Evolutionary conservation across 2,329 filamentous ascomycete species (phyloP).

Genomic region (Verruconis gallopava): DNA sequence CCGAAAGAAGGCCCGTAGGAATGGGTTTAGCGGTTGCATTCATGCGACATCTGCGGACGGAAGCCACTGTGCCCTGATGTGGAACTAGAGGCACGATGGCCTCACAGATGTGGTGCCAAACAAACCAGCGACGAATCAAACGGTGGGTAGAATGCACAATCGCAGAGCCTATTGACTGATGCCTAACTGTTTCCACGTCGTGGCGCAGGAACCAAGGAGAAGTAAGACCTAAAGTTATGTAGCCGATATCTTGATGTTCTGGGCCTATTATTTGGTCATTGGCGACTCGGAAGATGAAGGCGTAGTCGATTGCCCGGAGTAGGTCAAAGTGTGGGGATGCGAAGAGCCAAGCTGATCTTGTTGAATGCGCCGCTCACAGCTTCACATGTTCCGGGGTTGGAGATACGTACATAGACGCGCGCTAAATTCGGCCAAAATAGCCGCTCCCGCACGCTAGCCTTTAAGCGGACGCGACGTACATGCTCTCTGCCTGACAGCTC

Average conservation of each 20-base stretch:
- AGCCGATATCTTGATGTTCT: no score
- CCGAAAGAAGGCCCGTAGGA: constrained; percentile 96
- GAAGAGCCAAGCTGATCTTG: no score
- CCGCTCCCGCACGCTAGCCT: background rate
- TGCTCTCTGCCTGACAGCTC: no score
- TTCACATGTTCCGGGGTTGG: background rate
- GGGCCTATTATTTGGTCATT: no score
- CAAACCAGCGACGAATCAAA: background rate
- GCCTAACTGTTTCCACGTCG: no score
- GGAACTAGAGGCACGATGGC: constrained; percentile 2
- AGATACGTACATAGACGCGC: background rate
- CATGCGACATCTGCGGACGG: constrained; percentile 34
- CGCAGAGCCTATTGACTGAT: background rate
- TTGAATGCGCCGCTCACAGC: no score
- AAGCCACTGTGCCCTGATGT: no score
- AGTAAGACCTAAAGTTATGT: no score
- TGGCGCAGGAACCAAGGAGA: no score
- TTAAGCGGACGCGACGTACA: background rate
- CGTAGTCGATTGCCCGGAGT: no score
- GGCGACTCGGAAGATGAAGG: no score
- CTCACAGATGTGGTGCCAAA: background rate
- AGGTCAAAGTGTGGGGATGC: no score
- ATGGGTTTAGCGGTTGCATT: constrained; percentile 99
- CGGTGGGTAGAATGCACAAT: background rate
- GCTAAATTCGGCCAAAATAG: background rate